Conservation (phyloP, 2,329 filamentous ascomycete species). For the Fusarium acutatum region DNA sequence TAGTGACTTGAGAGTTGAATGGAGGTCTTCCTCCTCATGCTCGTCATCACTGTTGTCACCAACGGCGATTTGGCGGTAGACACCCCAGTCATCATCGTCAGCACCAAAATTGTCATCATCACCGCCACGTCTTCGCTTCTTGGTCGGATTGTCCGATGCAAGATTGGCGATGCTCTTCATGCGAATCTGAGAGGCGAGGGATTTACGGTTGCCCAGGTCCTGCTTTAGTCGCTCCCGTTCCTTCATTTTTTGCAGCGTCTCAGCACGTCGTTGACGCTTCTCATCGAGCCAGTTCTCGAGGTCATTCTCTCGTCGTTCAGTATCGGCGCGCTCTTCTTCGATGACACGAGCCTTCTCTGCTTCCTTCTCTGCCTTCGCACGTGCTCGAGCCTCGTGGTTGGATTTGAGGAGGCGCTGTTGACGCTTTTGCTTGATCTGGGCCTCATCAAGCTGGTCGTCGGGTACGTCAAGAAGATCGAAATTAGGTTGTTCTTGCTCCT, state of each 20-base stretch:
- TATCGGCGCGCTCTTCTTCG: constrained; percentile 84
- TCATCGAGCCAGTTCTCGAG: constrained; percentile 88
- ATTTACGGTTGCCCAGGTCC: constrained; percentile 95
- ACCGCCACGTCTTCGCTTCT: constrained; percentile 84
- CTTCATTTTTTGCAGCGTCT: constrained; percentile 83
- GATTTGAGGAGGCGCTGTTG: constrained; percentile 94
- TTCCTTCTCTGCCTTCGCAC: constrained; percentile 97
- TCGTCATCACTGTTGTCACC: constrained; percentile 86
- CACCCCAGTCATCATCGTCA: constrained; percentile 97
- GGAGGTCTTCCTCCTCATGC: constrained; percentile 90
- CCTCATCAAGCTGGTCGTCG: constrained; percentile 93
- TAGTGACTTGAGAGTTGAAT: constrained; percentile 74
- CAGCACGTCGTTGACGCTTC: constrained; percentile 75
- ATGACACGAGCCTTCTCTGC: constrained; percentile 85
- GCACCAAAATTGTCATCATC: constrained; percentile 98
- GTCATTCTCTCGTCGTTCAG: constrained; percentile 83
- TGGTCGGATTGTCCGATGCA: constrained; percentile 84
- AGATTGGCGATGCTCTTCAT: constrained; percentile 99
- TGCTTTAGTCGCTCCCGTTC: constrained; percentile 93
- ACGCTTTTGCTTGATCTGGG: constrained; percentile 88
- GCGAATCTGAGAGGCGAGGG: constrained; percentile 91
- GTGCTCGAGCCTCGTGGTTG: constrained; percentile 88
- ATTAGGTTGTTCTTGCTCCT: constrained; percentile 81
- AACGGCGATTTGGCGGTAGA: constrained; percentile 91
- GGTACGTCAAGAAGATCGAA: constrained; percentile 90